These are phyloP conservation scores for Podaxis sp. DNA, from an alignment of 768 basidiomycete genomes.

Conservation along the genomic window DNA sequence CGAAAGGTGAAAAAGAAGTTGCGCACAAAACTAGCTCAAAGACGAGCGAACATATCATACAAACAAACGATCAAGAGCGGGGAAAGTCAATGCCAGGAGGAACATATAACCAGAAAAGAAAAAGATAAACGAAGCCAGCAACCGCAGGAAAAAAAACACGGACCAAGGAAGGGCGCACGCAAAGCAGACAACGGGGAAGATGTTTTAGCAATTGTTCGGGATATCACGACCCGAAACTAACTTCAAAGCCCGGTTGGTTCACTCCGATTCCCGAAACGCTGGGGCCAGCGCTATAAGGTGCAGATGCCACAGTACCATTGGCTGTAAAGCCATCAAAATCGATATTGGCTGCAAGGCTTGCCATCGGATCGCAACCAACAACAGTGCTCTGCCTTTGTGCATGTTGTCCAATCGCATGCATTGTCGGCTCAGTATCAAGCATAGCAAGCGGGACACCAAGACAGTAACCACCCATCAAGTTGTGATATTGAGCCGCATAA, in stretches of 20 bases:
- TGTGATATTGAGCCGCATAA: slow-evolving; percentile 3
- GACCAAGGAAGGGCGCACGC: background rate
- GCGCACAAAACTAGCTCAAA: background rate
- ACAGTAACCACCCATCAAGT: slow-evolving; percentile 8
- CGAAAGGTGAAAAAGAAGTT: background rate
- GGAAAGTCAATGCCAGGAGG: background rate
- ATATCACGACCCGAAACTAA: background rate
- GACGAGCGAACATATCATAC: background rate
- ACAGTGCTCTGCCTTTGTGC: background rate
- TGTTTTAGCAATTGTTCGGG: background rate
- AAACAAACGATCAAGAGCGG: background rate
- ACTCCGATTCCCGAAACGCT: background rate
- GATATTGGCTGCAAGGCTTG: background rate
- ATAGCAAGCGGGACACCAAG: slow-evolving; percentile 5
- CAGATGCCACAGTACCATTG: background rate
- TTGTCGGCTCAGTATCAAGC: slow-evolving; percentile 1
- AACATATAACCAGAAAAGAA: background rate
- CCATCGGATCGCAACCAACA: background rate
- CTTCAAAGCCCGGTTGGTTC: slow-evolving; percentile 1
- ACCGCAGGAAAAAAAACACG: background rate
- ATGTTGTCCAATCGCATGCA: background rate
- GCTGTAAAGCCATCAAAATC: background rate
- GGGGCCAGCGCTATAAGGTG: background rate
- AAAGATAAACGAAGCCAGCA: background rate
- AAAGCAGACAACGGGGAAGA: background rate